phyloP scores from a whole-genome alignment of 1,284 basidiomycete species.

The Leccinum angustisporum region DNA sequence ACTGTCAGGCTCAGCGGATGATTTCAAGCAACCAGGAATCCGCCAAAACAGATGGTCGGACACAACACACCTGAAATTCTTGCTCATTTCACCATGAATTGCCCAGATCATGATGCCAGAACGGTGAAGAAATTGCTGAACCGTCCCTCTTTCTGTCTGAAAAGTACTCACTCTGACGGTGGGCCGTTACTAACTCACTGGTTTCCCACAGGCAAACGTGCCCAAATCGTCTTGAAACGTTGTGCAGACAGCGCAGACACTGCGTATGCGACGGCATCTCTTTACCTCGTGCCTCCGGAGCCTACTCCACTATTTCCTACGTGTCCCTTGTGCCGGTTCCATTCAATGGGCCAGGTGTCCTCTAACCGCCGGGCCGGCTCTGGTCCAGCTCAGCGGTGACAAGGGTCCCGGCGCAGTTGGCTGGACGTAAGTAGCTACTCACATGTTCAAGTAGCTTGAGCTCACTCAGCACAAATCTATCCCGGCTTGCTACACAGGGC shows the following conservation, averaged over 20 bases:
- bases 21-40: too few species aligned
- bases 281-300: background rate
- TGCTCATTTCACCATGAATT: too few species aligned
- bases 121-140: too few species aligned
- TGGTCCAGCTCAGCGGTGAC: background rate
- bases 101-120: too few species aligned
- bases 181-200: too few species aligned
- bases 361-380: too few species aligned
- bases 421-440: background rate
- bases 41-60: too few species aligned
- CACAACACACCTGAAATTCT: too few species aligned
- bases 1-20: too few species aligned
- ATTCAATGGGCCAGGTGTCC: background rate
- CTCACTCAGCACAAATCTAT: background rate
- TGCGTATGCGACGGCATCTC: background rate
- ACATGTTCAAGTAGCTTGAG: background rate
- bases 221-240: background rate
- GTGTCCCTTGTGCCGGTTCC: background rate
- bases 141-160: too few species aligned
- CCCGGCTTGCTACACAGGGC: background rate
- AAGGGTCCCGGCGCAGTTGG: background rate
- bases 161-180: too few species aligned
- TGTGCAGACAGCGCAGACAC: background rate
- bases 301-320: background rate
- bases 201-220: too few species aligned